These are phyloP conservation scores for Penicillium daleae DNA, from an alignment of 495 filamentous ascomycete species.

Conservation along the genomic window DNA sequence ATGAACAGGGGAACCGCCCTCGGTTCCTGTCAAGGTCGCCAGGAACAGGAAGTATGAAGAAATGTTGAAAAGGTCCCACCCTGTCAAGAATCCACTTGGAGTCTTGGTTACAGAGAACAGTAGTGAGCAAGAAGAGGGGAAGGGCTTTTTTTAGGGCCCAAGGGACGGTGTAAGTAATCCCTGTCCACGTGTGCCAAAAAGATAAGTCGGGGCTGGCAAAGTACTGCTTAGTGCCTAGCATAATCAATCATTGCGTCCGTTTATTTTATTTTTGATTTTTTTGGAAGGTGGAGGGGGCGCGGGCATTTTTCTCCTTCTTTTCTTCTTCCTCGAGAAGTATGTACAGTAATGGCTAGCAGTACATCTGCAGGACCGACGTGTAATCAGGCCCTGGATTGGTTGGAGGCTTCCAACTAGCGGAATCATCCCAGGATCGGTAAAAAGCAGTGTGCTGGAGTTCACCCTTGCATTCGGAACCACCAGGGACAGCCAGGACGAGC, in stretches of 20 bases:
- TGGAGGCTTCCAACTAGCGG: constrained; percentile 6
- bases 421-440: not conserved
- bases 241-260: not conserved
- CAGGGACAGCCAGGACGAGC: constrained; percentile 12
- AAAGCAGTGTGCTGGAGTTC: constrained; percentile 22
- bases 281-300: no score
- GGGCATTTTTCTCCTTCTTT: not conserved
- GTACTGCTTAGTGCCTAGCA: constrained; percentile 9
- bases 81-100: constrained; percentile 20
- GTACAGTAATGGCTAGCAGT: constrained; percentile 10
- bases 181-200: constrained; percentile 30
- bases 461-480: constrained; percentile 28
- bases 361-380: constrained; percentile 17
- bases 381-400: constrained; percentile 13
- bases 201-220: constrained; percentile 3
- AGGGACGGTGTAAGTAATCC: constrained; percentile 10
- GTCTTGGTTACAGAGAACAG: not conserved
- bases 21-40: constrained; percentile 11
- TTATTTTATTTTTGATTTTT: not conserved
- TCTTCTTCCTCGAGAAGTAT: not conserved
- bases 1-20: constrained; percentile 28
- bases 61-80: constrained; percentile 19
- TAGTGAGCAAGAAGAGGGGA: constrained; percentile 6
- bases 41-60: constrained; percentile 14
- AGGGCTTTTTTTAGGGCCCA: constrained; percentile 17